Conservation (phyloP, 176 grass and related monocot species). For the Cymbopogon citratus region DNA sequence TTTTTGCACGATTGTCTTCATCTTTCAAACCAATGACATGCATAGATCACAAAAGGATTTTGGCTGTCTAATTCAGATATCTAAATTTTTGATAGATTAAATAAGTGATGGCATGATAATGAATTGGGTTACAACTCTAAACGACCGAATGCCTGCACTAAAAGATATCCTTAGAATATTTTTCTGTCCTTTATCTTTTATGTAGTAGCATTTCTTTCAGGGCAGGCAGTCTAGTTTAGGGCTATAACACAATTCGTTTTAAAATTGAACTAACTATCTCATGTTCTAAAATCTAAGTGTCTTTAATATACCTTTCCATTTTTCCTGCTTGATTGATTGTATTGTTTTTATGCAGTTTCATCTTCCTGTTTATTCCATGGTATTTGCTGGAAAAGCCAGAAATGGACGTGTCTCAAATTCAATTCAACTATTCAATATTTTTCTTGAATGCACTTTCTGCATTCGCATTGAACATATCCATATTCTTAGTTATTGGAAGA, state of each 20-base stretch:
- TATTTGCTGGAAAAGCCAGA: slow-evolving; percentile 88
- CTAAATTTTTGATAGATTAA: neutral
- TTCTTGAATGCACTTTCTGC: slow-evolving; percentile 90
- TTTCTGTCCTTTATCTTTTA: neutral
- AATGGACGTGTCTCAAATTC: slow-evolving; percentile 86
- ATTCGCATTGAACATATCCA: slow-evolving; percentile 96
- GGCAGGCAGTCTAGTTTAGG: neutral
- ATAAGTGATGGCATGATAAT: neutral
- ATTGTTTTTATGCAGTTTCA: slow-evolving; percentile 65
- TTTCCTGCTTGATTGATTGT: neutral
- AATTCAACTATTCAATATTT: slow-evolving; percentile 96
- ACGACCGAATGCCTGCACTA: neutral
- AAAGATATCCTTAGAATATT: neutral
- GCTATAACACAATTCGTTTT: neutral
- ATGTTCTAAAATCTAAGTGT: slow-evolving; percentile 3
- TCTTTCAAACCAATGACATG: neutral
- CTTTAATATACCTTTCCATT: neutral
- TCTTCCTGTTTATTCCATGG: slow-evolving; percentile 97
- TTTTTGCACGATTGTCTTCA: too few species aligned
- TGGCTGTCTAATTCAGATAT: neutral
- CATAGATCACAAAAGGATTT: neutral
- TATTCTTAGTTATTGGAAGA: slow-evolving; percentile 99
- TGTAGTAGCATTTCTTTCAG: neutral
- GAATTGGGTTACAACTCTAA: neutral
- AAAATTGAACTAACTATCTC: neutral